These are phyloP conservation scores for Panicum virgatum DNA, from an alignment of 202 grass and related monocot genomes.

Conservation along the genomic window DNA sequence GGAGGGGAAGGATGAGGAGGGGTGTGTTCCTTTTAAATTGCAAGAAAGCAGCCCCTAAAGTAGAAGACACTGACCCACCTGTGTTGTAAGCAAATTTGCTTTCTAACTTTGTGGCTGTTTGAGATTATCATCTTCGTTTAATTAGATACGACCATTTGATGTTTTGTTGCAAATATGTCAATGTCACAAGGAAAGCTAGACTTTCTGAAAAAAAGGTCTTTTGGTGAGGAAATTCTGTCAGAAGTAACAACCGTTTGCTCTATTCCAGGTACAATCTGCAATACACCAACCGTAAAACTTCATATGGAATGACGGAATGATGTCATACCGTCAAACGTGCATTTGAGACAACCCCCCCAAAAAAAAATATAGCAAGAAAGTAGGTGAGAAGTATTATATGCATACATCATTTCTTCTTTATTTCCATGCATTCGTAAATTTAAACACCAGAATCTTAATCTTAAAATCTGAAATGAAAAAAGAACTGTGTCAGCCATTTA, in stretches of 20 bases:
- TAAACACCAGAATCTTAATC: neutral
- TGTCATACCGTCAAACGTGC: neutral
- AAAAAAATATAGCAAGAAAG: neutral
- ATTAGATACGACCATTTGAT: constrained; percentile 18
- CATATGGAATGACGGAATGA: neutral
- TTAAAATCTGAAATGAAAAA: neutral
- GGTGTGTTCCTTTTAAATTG: constrained; percentile 42
- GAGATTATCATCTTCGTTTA: constrained; percentile 45
- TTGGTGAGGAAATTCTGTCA: constrained; percentile 47
- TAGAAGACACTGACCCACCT: neutral
- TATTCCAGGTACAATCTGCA: constrained; percentile 13
- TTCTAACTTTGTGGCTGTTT: constrained; percentile 39
- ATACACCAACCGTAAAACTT: neutral
- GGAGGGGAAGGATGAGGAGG: constrained; percentile 36
- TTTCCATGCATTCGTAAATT: neutral
- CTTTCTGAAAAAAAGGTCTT: constrained; percentile 36
- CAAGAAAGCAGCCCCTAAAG: constrained; percentile 34
- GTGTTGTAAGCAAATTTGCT: constrained; percentile 42
- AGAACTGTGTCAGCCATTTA: neutral
- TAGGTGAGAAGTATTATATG: constrained; percentile 7
- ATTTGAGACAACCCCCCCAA: neutral
- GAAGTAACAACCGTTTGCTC: constrained; percentile 23
- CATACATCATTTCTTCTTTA: neutral
- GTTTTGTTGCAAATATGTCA: constrained; percentile 40
- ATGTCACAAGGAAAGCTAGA: constrained; percentile 28